Base-by-base conservation (phyloP, 2,329 filamentous ascomycete genomes). In the Venturia carpophila region DNA sequence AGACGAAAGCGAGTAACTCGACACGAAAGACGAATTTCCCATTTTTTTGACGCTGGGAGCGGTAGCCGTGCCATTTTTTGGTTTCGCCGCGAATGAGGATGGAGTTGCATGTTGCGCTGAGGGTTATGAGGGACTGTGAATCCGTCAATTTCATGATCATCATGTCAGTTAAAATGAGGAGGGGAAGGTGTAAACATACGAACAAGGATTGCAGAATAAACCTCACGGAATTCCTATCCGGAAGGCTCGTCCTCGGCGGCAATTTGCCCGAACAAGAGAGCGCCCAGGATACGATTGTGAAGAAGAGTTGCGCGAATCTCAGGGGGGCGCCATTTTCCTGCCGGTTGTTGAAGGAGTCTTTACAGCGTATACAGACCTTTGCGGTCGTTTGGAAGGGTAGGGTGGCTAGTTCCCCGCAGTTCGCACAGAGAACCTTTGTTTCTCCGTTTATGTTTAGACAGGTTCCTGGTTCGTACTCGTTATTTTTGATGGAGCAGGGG, bases 11-110 rank as follows among this genome's bases (percentile, higher is more conserved):
- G 5, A 15, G 1, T 6, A 52, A 10, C 37, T 63, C 61, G n/a
- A 63, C 43, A 1, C 30, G 21, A 39, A 49, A 45, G 41, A 63
- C 61, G n/a, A 63, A 63, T 34, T 63, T 63, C 1, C 45, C 34
- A 27, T 63, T 63, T 24, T 47, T 9, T 5, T 15, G 11, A 10
- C 61, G 61, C 17, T 63, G 49, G 9, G 41, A 27, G 24, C 34
- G 42, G 30, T 34, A 63, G 2, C 52, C 30, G 2, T 63, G 39
- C 41, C 61, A 43, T 43, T 63, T 47, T 39, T 39, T 63, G 27
- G 30, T 63, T 39, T 63, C 41, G n/a, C 15, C 30, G 41, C 61
- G 41, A 21, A 52, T 45, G 61, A 39, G 19, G 30, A 45, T 45
- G 30, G 61, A 63, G 24, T 39, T 47, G 13, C 41, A 52, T 21